These are phyloP conservation scores for Dipteronia sinensis DNA, from an alignment of 345 rosid species.

Conservation along the genomic window DNA sequence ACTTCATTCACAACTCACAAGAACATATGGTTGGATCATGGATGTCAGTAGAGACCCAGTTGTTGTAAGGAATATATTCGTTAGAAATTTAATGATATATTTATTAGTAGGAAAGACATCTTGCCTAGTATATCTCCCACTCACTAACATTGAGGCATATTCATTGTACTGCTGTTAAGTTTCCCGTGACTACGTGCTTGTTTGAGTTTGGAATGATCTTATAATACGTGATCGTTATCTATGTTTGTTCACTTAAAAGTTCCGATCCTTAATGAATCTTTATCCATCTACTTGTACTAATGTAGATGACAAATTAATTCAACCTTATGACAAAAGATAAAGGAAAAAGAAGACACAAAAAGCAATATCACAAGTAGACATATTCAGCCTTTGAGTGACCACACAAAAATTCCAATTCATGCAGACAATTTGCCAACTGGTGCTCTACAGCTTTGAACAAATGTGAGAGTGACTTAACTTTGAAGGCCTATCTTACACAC, in stretches of 20 bases:
- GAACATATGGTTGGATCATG: background rate
- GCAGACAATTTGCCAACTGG: conserved; percentile 22
- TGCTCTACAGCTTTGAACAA: conserved; percentile 13
- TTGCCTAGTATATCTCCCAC: background rate
- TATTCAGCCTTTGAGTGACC: conserved; percentile 14
- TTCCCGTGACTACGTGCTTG: background rate
- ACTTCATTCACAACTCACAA: background rate
- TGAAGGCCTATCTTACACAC: conserved; percentile 1
- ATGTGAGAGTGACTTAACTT: conserved; percentile 28
- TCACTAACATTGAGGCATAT: background rate
- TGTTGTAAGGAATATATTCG: conserved; percentile 1
- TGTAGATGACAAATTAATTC: too few species aligned
- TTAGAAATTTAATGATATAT: background rate
- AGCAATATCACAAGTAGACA: background rate
- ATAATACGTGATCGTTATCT: background rate
- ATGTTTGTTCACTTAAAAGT: background rate
- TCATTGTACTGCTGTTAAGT: background rate
- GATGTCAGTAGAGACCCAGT: background rate
- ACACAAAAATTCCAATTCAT: background rate
- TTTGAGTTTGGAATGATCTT: background rate
- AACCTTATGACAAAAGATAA: background rate
- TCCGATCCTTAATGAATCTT: too few species aligned
- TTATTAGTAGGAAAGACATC: background rate
- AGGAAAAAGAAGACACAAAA: background rate
- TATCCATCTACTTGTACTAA: too few species aligned